A percentile compares a stretch with the other conserved stretches of the same genome.
These are phyloP conservation scores for Sanghuangporus baumii DNA, from an alignment of 1,284 basidiomycete genomes.

Conservation along the genomic window DNA sequence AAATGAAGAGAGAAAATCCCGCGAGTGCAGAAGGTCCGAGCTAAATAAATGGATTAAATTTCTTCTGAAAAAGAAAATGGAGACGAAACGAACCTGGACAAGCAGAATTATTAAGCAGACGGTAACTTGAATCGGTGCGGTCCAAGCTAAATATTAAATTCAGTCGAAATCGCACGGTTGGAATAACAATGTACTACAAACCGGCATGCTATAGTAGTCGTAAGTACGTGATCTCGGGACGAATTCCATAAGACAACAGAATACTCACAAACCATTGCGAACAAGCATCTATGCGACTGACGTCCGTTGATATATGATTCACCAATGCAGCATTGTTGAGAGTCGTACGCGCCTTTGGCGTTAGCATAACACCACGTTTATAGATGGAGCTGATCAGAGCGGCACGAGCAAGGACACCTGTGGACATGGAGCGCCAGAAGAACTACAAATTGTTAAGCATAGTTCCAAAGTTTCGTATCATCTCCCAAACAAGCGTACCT, in stretches of 20 bases:
- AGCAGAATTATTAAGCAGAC: constrained; percentile 58
- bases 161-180: constrained; percentile 3
- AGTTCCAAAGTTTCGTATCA: background rate
- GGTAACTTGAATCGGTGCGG: constrained; percentile 61
- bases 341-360: constrained; percentile 58
- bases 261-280: constrained; percentile 65
- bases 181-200: constrained; percentile 8
- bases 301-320: constrained; percentile 71
- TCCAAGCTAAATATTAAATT: constrained; percentile 42
- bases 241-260: background rate
- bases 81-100: constrained; percentile 38
- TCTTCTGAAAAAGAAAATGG: background rate
- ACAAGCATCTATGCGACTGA: constrained; percentile 52
- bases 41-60: constrained; percentile 27
- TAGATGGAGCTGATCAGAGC: constrained; percentile 75
- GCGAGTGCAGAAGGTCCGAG: constrained; percentile 74
- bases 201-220: constrained; percentile 21
- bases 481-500: constrained; percentile 30
- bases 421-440: constrained; percentile 73
- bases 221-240: background rate
- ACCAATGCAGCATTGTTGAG: constrained; percentile 67
- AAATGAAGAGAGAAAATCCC: constrained; percentile 69
- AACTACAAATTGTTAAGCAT: constrained; percentile 38
- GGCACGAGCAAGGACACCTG: constrained; percentile 64
- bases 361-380: constrained; percentile 61